phyloP scores from a whole-genome alignment of 805 yeast genomes.

The Saturnispora ahearnii region DNA sequence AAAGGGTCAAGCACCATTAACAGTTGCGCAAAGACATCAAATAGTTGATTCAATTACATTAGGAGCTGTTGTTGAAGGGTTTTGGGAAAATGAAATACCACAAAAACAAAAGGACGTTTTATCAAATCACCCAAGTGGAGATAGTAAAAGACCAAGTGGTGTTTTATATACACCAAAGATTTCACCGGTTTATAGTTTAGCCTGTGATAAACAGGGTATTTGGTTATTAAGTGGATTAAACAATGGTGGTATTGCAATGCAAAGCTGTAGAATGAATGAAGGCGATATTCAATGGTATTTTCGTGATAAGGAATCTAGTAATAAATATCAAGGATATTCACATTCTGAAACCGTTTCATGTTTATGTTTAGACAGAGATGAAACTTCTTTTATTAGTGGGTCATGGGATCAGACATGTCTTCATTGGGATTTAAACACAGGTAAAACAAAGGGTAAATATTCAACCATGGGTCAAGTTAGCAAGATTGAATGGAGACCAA shows the following conservation, averaged over 20 bases:
- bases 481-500: constrained; percentile 61
- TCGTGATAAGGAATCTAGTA: constrained; percentile 20
- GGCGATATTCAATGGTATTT: constrained; percentile 77
- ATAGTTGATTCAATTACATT: constrained; percentile 76
- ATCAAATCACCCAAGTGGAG: constrained; percentile 27
- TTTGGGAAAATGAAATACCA: constrained; percentile 97
- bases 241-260: constrained; percentile 80
- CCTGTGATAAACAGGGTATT: constrained; percentile 69
- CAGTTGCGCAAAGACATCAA: constrained; percentile 86
- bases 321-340: constrained; percentile 20
- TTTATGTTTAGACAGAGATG: constrained; percentile 50
- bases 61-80: constrained; percentile 74
- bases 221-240: constrained; percentile 80
- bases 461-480: constrained; percentile 72
- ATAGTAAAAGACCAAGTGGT: constrained; percentile 29
- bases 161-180: constrained; percentile 53
- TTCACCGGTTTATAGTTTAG: constrained; percentile 84
- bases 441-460: constrained; percentile 42
- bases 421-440: constrained; percentile 82
- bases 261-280: constrained; percentile 73
- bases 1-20: constrained; percentile 78
- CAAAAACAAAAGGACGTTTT: neutral
- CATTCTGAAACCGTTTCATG: constrained; percentile 75
- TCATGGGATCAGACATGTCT: constrained; percentile 80
- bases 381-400: constrained; percentile 65